Evolutionary conservation across 108 stramenopile species (phyloP), one percentile per base, ranked within the genome.

Genomic region (Poteriospumella lacustris): DNA sequence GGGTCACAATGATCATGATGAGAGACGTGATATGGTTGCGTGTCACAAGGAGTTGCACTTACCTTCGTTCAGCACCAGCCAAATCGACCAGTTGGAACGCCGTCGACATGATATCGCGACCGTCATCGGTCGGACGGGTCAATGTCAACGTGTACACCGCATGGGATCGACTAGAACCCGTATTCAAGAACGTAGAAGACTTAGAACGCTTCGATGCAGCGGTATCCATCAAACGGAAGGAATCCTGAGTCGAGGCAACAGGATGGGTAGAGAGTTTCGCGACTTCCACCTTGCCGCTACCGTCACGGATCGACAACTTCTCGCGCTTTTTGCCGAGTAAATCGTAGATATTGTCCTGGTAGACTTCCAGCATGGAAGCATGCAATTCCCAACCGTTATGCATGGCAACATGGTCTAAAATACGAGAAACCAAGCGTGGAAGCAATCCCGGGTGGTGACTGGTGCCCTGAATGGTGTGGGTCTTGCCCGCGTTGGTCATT

Each of bases 401-500:
- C 5, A 5, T 3, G 26, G 36, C 43, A 36, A 73, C 33, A 5
- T 73, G 9, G 31, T 73, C 41, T 5, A 73, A 42, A 33, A 73
- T 3, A 44, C n/a, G 5, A 26, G 12, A 29, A 29, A 73, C 70
- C 28, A 73, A 42, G 31, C 85, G 77, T 1, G 85, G 85, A 2
- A 86, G 40, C 31, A 86, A 29, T 29, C 85, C 85, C 0, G 82
- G 80, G 38, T 26, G 29, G 0, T 1, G 76, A 2, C 82, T 75
- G n/a, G 69, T 86, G 2, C 98, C 98, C 77, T 93, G 91, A 36
- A 99, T 90, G 38, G 96, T 99, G 83, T 96, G 88, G 0, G 96
- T 96, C 84, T 97, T 99, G 2, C 98, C 98, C 0, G 98, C 96
- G 78, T 97, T 97, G 15, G 98, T 99, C 44, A 97, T 92, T 2